Percentiles rank a stretch among this genome's conserved stretches.
These are phyloP conservation scores for Hypoxylon rickii DNA, from an alignment of 495 filamentous ascomycete species.

Conservation along the genomic window DNA sequence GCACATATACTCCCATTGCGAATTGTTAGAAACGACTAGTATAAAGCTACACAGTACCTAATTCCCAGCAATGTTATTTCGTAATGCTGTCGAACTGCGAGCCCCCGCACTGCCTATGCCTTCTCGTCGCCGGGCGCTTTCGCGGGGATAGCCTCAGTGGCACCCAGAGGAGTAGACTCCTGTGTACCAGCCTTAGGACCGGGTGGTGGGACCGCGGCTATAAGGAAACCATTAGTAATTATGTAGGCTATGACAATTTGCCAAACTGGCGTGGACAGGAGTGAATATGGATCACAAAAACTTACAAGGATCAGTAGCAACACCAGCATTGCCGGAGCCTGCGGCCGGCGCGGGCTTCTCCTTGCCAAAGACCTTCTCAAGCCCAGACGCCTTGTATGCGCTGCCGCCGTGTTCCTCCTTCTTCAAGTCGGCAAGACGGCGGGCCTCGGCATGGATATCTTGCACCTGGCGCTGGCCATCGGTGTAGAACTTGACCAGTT, in stretches of 20 bases:
- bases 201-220: constrained; percentile 27
- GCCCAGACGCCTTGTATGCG: constrained; percentile 52
- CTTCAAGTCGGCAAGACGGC: constrained; percentile 85
- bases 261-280: not conserved
- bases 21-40: constrained; percentile 5
- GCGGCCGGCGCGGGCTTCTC: constrained; percentile 42
- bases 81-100: no score
- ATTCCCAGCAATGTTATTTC: constrained; percentile 17
- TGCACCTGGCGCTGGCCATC: constrained; percentile 80
- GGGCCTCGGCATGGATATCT: constrained; percentile 90
- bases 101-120: constrained; percentile 5
- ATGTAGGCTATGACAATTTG: not conserved
- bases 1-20: constrained; percentile 7
- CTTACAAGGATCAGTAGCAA: constrained; percentile 32
- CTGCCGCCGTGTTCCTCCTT: constrained; percentile 62
- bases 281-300: not conserved
- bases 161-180: constrained; percentile 20
- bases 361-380: constrained; percentile 51
- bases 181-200: constrained; percentile 28
- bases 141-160: constrained; percentile 25
- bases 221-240: not conserved
- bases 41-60: constrained; percentile 16
- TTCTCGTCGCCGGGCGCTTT: constrained; percentile 33
- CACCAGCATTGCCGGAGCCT: constrained; percentile 27
- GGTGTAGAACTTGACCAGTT: constrained; percentile 83